Evolutionary conservation across 371 early-diverging fungal species (phyloP).

Genomic region (Saksenaea vasiformis): DNA sequence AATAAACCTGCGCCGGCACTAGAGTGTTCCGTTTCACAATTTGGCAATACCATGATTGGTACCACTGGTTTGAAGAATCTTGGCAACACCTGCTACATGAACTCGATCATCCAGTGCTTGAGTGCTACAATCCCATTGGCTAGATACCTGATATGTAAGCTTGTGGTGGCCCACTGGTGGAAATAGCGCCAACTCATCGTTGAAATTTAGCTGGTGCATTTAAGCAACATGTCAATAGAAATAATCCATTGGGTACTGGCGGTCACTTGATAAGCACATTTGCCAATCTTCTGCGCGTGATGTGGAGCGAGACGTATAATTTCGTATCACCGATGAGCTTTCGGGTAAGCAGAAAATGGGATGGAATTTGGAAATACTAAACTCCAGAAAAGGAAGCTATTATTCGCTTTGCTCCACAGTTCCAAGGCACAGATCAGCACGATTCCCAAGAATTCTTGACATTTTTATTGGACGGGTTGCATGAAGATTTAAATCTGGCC

Average conservation of each 20-base stretch:
- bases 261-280: conserved; percentile 71
- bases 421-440: conserved; percentile 63
- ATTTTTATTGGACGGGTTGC: conserved; percentile 64
- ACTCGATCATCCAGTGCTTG: conserved; percentile 92
- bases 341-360: conserved; percentile 18
- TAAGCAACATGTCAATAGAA: conserved; percentile 64
- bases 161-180: background rate
- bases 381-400: conserved; percentile 39
- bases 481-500: conserved; percentile 54
- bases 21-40: conserved; percentile 39
- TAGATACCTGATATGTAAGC: conserved; percentile 68
- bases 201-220: conserved; percentile 65
- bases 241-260: conserved; percentile 75
- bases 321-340: conserved; percentile 57
- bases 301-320: conserved; percentile 64
- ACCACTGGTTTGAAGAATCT: conserved; percentile 84
- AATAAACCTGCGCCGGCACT: conserved; percentile 14
- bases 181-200: background rate
- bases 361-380: background rate
- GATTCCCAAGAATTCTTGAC: conserved; percentile 72
- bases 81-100: conserved; percentile 99
- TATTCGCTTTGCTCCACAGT: conserved; percentile 57
- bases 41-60: conserved; percentile 55
- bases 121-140: conserved; percentile 83
- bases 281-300: conserved; percentile 57